Conservation (phyloP, 2,329 filamentous ascomycete genomes). For the Chaetomium strumarium region DNA sequence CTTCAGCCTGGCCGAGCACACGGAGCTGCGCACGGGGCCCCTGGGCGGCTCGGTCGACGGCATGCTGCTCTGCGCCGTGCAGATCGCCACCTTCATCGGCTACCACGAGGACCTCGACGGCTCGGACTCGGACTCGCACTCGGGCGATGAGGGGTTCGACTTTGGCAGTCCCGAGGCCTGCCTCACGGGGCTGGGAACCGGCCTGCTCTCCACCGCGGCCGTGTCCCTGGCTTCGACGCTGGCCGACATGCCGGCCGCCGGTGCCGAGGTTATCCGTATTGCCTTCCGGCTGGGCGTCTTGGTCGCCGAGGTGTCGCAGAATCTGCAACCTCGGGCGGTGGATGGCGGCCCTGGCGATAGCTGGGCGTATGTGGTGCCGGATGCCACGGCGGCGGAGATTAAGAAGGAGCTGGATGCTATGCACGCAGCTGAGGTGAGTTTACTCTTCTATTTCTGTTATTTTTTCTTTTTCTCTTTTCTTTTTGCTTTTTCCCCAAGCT, state of each 20-base stretch:
- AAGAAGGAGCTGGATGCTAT: background rate
- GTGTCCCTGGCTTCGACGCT: constrained; percentile 31
- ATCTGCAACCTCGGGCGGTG: constrained; percentile 33
- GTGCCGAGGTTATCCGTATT: constrained; percentile 36
- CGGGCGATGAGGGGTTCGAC: background rate
- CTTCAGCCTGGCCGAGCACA: constrained; percentile 30
- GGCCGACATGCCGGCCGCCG: constrained; percentile 35
- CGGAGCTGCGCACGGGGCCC: constrained; percentile 34
- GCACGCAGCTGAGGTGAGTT: background rate
- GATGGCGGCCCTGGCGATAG: constrained; percentile 24
- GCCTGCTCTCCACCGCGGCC: background rate
- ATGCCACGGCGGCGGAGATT: background rate
- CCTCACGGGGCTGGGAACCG: background rate
- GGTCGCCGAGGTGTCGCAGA: constrained; percentile 38
- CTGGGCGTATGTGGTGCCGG: constrained; percentile 19
- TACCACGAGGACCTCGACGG: constrained; percentile 30
- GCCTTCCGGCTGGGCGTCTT: constrained; percentile 43
- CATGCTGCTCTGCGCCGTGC: constrained; percentile 34
- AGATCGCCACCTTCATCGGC: constrained; percentile 41
- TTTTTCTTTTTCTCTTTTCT: background rate
- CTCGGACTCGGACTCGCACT: too few relatives aligned
- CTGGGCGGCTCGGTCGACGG: constrained; percentile 42
- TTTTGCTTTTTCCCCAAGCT: background rate
- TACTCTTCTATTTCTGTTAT: background rate
- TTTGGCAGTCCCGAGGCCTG: background rate